These are phyloP conservation scores for Fusarium buxicola DNA, from an alignment of 2,329 filamentous ascomycete species.

Conservation along the genomic window DNA sequence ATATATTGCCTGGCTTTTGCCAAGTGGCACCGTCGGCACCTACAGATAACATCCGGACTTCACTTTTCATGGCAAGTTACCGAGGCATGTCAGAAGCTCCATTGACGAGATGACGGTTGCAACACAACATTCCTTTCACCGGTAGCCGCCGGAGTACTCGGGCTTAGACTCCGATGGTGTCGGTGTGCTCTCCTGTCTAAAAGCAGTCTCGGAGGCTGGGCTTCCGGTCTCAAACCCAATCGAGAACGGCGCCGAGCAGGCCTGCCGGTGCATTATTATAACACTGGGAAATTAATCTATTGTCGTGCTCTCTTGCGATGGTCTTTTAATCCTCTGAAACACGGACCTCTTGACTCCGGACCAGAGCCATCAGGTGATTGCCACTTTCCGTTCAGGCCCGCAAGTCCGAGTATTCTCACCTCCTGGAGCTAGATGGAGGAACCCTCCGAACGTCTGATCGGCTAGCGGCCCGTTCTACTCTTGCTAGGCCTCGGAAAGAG, in stretches of 20 bases:
- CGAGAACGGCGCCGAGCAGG: not conserved
- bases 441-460: not conserved
- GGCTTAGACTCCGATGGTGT: constrained; percentile 22
- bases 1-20: no score
- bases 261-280: not conserved
- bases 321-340: not conserved
- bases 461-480: not conserved
- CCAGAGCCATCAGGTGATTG: constrained; percentile 7
- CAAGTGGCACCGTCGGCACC: no score
- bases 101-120: not conserved
- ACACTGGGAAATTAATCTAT: not conserved
- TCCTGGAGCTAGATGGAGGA: constrained; percentile 3
- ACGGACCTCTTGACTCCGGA: constrained; percentile 6
- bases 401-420: not conserved
- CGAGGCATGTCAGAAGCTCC: no score
- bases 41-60: no score
- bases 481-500: no score
- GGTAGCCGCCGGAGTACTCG: constrained; percentile 12
- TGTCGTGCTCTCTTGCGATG: not conserved
- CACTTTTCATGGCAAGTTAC: no score
- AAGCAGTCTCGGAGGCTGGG: constrained; percentile 25
- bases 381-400: not conserved
- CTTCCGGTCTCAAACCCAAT: constrained; percentile 28
- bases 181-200: not conserved
- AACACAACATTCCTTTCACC: not conserved